Evolutionary conservation across 345 rosid genomes (phyloP), one percentile per base, ranked within the genome.

Genomic region (Camelina sativa): DNA sequence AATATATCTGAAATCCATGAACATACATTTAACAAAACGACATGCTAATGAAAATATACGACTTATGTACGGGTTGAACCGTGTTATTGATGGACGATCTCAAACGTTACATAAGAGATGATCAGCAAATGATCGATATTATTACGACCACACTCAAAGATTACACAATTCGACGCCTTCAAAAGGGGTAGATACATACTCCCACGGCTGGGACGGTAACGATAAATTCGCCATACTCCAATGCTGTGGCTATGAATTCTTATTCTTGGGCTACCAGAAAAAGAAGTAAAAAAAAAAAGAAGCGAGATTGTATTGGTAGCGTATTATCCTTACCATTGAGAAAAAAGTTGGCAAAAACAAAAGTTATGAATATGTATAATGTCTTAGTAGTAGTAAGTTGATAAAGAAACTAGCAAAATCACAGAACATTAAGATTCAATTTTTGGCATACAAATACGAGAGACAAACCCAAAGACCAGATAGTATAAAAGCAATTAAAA

Each of bases 341-440:
- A 46, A 46, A 46, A 19, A n/a, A 46, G 51, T 46, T n/a, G 51
- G 51, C 19, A 46, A 46, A 46, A 46, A n/a, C 19, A 46, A n/a
- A 46, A 46, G 8, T 2, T n/a, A 41, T 10, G 58, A 73, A 55
- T 64, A 55, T 34, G 70, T 74, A 58, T 46, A 23, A 40, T 16
- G 35, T 74, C 43, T 57, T 34, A n/a, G 60, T 65, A 34, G 67
- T 9, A 34, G 67, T 9, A 34, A 51, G 55, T 28, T 53, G 56
- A 67, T 11, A 54, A 23, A 44, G 34, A 11, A 69, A 44, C 44
- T 67, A 76, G 50, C 41, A 61, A 62, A 61, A 67, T 48, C 53
- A 54, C 35, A 10, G 62, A 59, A 48, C 51, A 40, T 58, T 35
- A 58, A 19, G 25, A 25, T 15, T 12, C 7, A 19, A 68, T n/a